These are phyloP conservation scores for Alternaria ventricosa DNA, from an alignment of 2,329 filamentous ascomycete genomes.

Conservation along the genomic window DNA sequence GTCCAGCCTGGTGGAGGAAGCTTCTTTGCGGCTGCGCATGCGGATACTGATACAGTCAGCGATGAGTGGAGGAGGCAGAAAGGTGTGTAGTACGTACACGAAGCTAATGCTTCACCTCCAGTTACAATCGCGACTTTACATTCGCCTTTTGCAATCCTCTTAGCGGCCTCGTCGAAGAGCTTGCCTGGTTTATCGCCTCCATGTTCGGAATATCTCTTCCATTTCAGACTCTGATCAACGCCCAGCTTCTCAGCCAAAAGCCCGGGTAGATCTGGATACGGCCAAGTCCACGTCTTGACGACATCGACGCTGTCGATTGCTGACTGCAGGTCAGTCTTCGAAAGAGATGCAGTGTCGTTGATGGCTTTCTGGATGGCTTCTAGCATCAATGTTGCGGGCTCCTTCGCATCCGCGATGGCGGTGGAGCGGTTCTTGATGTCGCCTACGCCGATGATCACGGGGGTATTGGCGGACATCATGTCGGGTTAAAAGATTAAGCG, in stretches of 20 bases:
- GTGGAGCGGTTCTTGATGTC: constrained; percentile 66
- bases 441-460: constrained; percentile 68
- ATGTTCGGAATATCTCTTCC: constrained; percentile 62
- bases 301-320: constrained; percentile 65
- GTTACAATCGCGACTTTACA: constrained; percentile 65
- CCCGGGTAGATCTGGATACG: constrained; percentile 65
- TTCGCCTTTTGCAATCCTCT: constrained; percentile 61
- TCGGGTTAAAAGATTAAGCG: neutral
- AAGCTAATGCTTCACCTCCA: constrained; percentile 70
- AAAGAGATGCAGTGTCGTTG: constrained; percentile 54
- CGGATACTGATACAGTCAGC: constrained; percentile 49
- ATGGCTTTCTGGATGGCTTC: constrained; percentile 62
- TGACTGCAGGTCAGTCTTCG: constrained; percentile 47
- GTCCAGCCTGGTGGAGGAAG: constrained; percentile 69
- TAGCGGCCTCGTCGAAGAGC: constrained; percentile 68
- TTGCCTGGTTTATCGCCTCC: constrained; percentile 69
- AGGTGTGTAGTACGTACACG: constrained; percentile 49
- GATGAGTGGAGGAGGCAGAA: neutral
- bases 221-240: constrained; percentile 53
- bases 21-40: constrained; percentile 59
- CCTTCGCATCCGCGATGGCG: constrained; percentile 60
- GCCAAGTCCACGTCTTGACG: constrained; percentile 71
- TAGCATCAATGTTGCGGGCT: constrained; percentile 66
- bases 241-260: constrained; percentile 60
- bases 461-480: constrained; percentile 30